Evolutionary conservation across 2,329 filamentous ascomycete genomes (phyloP).

Genomic region (Penicillium sp.): DNA sequence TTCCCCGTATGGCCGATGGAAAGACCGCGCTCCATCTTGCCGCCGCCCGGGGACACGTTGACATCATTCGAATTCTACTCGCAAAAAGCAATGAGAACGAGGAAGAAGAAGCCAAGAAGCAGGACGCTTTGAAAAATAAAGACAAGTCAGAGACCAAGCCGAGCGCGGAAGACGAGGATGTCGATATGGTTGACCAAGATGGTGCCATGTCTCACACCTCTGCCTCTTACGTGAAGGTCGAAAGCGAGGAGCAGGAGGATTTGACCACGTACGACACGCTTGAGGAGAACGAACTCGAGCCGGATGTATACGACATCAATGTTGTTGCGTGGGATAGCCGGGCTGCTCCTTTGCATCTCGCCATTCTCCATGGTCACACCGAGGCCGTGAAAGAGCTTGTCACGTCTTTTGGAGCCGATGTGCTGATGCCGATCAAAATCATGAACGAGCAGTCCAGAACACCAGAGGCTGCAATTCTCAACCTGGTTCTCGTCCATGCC

Average conservation of each 20-base stretch:
- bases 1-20: slow-evolving; percentile 74
- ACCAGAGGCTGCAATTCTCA: slow-evolving; percentile 63
- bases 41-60: slow-evolving; percentile 64
- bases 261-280: slow-evolving; percentile 46
- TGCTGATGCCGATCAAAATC: slow-evolving; percentile 72
- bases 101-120: slow-evolving; percentile 54
- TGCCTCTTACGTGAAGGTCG: slow-evolving; percentile 73
- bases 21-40: slow-evolving; percentile 81
- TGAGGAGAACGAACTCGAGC: slow-evolving; percentile 62
- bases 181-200: slow-evolving; percentile 41
- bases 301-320: slow-evolving; percentile 78
- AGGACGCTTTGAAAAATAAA: slow-evolving; percentile 19
- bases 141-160: not conserved
- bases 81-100: slow-evolving; percentile 64
- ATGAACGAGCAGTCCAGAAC: slow-evolving; percentile 44
- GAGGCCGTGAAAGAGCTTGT: slow-evolving; percentile 69
- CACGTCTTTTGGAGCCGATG: slow-evolving; percentile 72
- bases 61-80: slow-evolving; percentile 71
- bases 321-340: slow-evolving; percentile 76
- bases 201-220: slow-evolving; percentile 55
- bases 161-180: slow-evolving; percentile 26
- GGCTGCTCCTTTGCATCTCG: slow-evolving; percentile 73
- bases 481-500: slow-evolving; percentile 65
- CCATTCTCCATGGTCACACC: slow-evolving; percentile 70
- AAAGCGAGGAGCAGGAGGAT: slow-evolving; percentile 35